These are phyloP conservation scores for Penstemon davidsonii DNA, from an alignment of 257 asterid species.

Conservation along the genomic window DNA sequence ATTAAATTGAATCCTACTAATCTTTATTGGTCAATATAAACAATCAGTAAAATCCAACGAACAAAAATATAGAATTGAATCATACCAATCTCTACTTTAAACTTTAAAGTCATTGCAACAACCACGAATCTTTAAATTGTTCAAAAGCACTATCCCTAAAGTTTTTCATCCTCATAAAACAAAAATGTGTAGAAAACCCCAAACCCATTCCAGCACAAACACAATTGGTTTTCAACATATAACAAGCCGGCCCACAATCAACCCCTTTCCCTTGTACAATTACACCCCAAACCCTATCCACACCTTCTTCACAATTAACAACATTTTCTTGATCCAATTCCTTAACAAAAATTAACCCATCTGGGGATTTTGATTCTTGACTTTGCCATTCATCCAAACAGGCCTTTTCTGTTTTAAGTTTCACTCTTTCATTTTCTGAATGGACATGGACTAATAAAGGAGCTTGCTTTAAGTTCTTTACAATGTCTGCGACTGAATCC, in stretches of 20 bases:
- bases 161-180: constrained; percentile 59
- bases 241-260: constrained; percentile 61
- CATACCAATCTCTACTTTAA: too few species aligned
- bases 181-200: constrained; percentile 77
- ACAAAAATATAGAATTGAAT: too few species aligned
- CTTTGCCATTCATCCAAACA: constrained; percentile 44
- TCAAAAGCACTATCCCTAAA: constrained; percentile 52
- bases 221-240: constrained; percentile 64
- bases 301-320: constrained; percentile 35
- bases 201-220: constrained; percentile 68
- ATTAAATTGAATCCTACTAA: too few species aligned
- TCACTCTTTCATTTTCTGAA: constrained; percentile 22
- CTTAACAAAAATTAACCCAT: constrained; percentile 68
- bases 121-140: constrained; percentile 64
- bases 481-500: constrained; percentile 58
- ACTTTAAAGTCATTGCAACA: constrained; percentile 37
- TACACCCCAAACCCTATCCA: constrained; percentile 66
- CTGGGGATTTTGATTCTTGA: constrained; percentile 49
- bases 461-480: constrained; percentile 58
- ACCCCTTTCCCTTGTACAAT: constrained; percentile 66
- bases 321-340: constrained; percentile 32
- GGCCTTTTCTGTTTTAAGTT: constrained; percentile 49
- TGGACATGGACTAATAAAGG: constrained; percentile 61
- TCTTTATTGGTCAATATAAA: too few species aligned
- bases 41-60: too few species aligned